phyloP scores from a whole-genome alignment of 371 early-diverging fungal genomes.

The Mortierella sp. region DNA sequence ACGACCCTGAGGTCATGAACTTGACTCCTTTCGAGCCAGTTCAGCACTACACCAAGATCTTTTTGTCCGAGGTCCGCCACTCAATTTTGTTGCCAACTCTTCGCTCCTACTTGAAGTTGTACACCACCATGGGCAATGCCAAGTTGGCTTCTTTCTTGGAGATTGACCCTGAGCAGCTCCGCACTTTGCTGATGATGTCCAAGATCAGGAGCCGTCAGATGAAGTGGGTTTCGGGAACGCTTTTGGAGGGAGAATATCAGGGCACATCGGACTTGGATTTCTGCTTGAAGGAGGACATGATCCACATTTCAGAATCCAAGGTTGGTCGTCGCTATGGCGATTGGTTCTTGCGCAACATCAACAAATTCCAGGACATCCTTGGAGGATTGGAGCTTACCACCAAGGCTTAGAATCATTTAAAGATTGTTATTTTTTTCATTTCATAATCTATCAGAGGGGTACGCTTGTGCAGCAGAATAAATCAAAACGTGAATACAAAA shows the following conservation, averaged over 20 bases:
- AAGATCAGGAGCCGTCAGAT: slow-evolving; percentile 94
- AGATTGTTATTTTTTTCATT: slow-evolving; percentile 2
- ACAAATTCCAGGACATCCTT: slow-evolving; percentile 75
- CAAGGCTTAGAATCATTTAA: slow-evolving; percentile 31
- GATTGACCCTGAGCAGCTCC: slow-evolving; percentile 82
- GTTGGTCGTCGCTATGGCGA: slow-evolving; percentile 94
- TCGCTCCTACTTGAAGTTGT: slow-evolving; percentile 94
- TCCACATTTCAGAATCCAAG: slow-evolving; percentile 94
- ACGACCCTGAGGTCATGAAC: slow-evolving; percentile 61
- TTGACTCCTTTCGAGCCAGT: slow-evolving; percentile 69
- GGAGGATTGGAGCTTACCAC: slow-evolving; percentile 55
- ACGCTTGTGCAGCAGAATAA: slow-evolving; percentile 1
- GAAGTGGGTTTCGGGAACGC: slow-evolving; percentile 79
- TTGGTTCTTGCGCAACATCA: slow-evolving; percentile 95
- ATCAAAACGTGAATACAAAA: neutral
- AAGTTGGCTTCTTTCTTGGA: slow-evolving; percentile 93
- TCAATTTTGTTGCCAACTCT: slow-evolving; percentile 90
- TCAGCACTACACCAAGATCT: slow-evolving; percentile 86
- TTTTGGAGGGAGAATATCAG: slow-evolving; percentile 85
- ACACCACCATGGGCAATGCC: slow-evolving; percentile 90
- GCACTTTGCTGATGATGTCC: slow-evolving; percentile 82
- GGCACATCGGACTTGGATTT: slow-evolving; percentile 92
- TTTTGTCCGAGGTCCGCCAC: slow-evolving; percentile 86
- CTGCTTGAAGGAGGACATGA: slow-evolving; percentile 91
- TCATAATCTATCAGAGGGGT: neutral